Base-by-base conservation (phyloP, 176 grass and related monocot genomes). In the Calamus simplicifolius region DNA sequence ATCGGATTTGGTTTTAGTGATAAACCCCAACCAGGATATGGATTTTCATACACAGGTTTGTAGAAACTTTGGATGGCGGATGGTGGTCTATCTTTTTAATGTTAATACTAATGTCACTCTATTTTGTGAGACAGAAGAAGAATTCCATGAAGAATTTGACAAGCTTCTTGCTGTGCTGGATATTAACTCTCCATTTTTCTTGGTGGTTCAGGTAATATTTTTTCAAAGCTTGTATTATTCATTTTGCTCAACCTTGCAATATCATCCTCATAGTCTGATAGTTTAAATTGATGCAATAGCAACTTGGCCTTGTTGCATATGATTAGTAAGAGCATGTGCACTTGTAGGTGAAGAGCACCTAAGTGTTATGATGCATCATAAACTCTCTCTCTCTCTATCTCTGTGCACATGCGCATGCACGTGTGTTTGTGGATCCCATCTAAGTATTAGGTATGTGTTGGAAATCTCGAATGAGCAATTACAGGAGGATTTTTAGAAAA, bases 1-100 rank as follows among this genome's bases (percentile, higher is more conserved):
- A 82, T 96, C 54, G 86, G 92, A 82, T 96, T 96, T 69, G 92
- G 92, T 27, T 96, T 96, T 60, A 96, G 86, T 80, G 92, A 96
- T 55, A 90, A 85, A 80, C 92, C 92, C 56, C 92, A 96, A 19
- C 78, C 92, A 62, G 92, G 92, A 52, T 96, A 96, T 72, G 92
- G 87, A 61, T 96, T 96, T 52, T 73, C 75, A 70, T 96, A 73
- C 59, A 90, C 76, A 87, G 92, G 92, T 96, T 18, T 74, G 71
- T 61, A n/a, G 51, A 62, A 54, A 4, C 17, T 67, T 19, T 10
- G 61, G 75, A 16, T 63, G 6, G 56, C 6, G 61, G 75, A 16
- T 63, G 6, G 56, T 67, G 64, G 2, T 54, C 43, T 43, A 12
- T 43, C 35, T 43, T 12, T 43, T 43, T 43, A 13, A 13, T 43